Percentiles rank a stretch among this genome's conserved stretches.
Conservation (phyloP, 257 asterid species). For the Lavandula angustifolia region DNA sequence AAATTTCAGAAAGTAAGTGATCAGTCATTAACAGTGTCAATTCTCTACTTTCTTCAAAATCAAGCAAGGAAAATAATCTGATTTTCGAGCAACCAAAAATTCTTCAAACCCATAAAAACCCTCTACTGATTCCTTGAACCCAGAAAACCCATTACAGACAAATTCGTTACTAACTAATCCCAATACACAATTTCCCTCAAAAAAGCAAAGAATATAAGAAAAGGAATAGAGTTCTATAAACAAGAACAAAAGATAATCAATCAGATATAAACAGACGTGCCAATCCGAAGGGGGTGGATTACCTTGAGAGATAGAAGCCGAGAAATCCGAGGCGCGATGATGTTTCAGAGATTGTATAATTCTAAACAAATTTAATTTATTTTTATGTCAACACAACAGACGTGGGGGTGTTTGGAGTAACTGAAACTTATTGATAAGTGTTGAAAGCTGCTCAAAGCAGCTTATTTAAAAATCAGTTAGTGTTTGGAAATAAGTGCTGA, state of each 20-base stretch:
- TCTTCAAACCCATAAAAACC: slow-evolving; percentile 17
- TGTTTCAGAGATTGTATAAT: slow-evolving; percentile 30
- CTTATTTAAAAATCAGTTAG: too few species aligned
- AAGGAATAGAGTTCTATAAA: background rate
- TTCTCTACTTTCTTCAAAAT: slow-evolving; percentile 27
- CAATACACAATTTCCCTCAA: slow-evolving; percentile 8
- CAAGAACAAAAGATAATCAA: slow-evolving; percentile 6
- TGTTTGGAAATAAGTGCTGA: too few species aligned
- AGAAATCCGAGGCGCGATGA: slow-evolving; percentile 46
- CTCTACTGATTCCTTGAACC: slow-evolving; percentile 16
- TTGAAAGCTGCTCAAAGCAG: too few species aligned
- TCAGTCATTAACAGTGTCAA: slow-evolving; percentile 32
- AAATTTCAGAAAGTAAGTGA: slow-evolving; percentile 27
- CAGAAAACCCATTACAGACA: slow-evolving; percentile 35
- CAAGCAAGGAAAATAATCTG: slow-evolving; percentile 36
- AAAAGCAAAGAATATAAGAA: background rate
- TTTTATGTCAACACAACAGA: background rate
- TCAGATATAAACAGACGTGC: slow-evolving; percentile 25
- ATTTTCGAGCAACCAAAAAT: slow-evolving; percentile 15
- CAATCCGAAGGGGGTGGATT: slow-evolving; percentile 18
- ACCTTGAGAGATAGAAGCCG: slow-evolving; percentile 9
- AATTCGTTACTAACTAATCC: slow-evolving; percentile 7
- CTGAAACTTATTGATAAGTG: too few species aligned
- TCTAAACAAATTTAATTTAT: background rate
- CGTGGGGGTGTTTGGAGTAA: too few species aligned